Evolutionary conservation across 352 stramenopile species (phyloP).

Genomic region (Elongisporangium prolatum): DNA sequence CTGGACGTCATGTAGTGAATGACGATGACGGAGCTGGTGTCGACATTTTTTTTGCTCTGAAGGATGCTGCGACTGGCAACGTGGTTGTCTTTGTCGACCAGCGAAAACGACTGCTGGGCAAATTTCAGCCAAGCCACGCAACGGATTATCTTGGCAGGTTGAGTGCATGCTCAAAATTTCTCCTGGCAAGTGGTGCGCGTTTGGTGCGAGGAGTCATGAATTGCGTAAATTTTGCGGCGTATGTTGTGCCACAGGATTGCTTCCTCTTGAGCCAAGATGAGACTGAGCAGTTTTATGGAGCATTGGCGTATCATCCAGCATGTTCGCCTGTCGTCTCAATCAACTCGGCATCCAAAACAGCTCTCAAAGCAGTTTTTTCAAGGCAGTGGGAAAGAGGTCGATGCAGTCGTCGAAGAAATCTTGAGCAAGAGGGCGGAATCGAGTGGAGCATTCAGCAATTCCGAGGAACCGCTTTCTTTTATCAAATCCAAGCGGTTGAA

Average conservation of each 20-base stretch:
- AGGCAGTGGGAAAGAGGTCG: too few species aligned
- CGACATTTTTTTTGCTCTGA: not conserved
- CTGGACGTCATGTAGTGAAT: not conserved
- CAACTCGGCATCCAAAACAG: too few species aligned
- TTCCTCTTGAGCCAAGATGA: not conserved
- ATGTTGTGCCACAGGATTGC: not conserved
- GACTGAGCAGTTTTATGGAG: too few species aligned
- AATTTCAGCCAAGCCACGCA: not conserved
- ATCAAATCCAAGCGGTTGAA: too few species aligned
- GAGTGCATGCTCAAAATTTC: not conserved
- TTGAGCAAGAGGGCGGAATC: too few species aligned
- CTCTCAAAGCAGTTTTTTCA: too few species aligned
- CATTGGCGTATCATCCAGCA: too few species aligned
- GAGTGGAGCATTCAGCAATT: too few species aligned
- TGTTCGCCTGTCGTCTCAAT: too few species aligned
- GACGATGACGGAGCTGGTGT: not conserved
- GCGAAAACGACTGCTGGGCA: not conserved
- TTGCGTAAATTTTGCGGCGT: not conserved
- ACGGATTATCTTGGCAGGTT: not conserved
- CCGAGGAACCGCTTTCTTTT: too few species aligned
- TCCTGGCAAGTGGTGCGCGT: not conserved
- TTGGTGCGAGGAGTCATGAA: not conserved
- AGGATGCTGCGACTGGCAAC: not conserved
- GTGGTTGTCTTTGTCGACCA: not conserved
- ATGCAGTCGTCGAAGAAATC: too few species aligned